Base-by-base conservation (phyloP, 2,329 filamentous ascomycete species). In the Calonectria pseudoturangicola region DNA sequence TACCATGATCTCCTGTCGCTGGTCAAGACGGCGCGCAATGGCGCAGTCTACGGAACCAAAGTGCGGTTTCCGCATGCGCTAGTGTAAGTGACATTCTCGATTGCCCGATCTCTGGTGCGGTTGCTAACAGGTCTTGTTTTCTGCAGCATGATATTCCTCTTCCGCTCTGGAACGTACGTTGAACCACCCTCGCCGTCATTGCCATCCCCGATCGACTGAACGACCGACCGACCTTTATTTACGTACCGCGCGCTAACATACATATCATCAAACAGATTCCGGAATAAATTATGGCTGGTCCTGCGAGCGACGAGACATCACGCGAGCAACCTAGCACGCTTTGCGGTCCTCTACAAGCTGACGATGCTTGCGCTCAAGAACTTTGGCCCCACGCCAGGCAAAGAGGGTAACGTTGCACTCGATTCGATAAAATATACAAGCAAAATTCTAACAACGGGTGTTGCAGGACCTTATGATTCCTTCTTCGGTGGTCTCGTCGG, bases 61-160 rank as follows among this genome's bases (percentile, higher is more conserved):
- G 95, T 99, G 85, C 96, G 97, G 76, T 98, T 99, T 87, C 97
- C 97, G 76, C 97, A 99, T 87, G 97, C 97, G 73, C 90, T 99
- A 78, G 97, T 99, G 88, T 89, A 85, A 75, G 87, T 75, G 79
- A 27, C 8, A 3, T 28, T 39, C 15, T 16, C 43, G 33, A 50
- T 63, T 48, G 18, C n/a, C 39, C 4, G 5, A 47, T 13, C 18
- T 4, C 43, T 72, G 48, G 41, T 62, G 41, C 16, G 48, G 30
- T 70, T 47, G 73, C 78, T 82, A 65, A 82, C 68, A 50, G 12
- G 30, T 39, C 15, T 4, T 28, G 30, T 39, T 27, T 33, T 79
- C 28, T 45, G 30, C 58, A 95, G 94, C 65, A 99, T 99, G 96
- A 95, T 98, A 77, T 94, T 98, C 79, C 91, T 99, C 78, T 99